Conservation (phyloP, 108 stramenopile genomes). For the Nitzschia inconspicua region DNA sequence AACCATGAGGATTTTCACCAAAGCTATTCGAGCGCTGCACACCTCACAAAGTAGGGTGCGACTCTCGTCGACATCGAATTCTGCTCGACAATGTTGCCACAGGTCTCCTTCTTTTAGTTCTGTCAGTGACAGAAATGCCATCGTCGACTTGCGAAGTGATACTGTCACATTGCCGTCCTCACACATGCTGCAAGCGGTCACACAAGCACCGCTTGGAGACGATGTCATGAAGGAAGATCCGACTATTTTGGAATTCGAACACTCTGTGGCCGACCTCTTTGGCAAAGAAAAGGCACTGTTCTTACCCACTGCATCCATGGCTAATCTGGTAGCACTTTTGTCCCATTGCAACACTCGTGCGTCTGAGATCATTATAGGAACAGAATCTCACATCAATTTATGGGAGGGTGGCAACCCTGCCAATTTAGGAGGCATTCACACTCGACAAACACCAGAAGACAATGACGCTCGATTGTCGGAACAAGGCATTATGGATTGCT, state of each 20-base stretch:
- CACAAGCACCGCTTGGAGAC: constrained; percentile 84
- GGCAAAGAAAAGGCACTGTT: constrained; percentile 92
- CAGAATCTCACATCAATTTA: constrained; percentile 64
- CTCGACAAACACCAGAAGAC: constrained; percentile 69
- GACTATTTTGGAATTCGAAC: constrained; percentile 83
- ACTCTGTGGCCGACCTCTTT: constrained; percentile 78
- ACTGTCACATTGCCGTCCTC: constrained; percentile 92
- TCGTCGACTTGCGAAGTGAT: constrained; percentile 89
- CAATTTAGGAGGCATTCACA: constrained; percentile 49
- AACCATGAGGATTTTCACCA: too few relatives aligned
- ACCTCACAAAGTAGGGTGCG: too few relatives aligned
- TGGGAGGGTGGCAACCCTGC: constrained; percentile 70
- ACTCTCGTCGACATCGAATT: too few relatives aligned
- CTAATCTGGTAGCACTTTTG: constrained; percentile 88
- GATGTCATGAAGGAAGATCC: constrained; percentile 98
- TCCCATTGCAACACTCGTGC: constrained; percentile 86
- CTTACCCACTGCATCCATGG: constrained; percentile 97
- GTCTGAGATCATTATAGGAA: constrained; percentile 72
- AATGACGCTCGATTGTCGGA: constrained; percentile 32
- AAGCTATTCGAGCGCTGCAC: too few relatives aligned
- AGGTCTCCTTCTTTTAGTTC: too few relatives aligned
- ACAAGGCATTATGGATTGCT: constrained; percentile 58
- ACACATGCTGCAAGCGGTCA: constrained; percentile 62
- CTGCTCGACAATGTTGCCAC: too few relatives aligned
- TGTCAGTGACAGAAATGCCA: too few relatives aligned